These are phyloP conservation scores for Microstegium vimineum DNA, from an alignment of 176 grass and related monocot genomes.

Conservation along the genomic window DNA sequence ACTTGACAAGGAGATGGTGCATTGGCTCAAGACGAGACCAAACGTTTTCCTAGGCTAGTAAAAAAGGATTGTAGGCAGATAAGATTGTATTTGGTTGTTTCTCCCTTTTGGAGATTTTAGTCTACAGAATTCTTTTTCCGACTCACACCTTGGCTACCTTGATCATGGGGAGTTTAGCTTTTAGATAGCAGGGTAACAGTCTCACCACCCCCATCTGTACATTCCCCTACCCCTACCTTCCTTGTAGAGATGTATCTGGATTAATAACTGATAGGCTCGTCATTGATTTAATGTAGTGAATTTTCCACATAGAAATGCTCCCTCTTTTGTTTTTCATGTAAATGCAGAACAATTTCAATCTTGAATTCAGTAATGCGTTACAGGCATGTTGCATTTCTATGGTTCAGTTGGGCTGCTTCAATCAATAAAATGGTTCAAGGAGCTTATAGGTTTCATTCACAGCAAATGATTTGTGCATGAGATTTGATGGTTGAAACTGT, in stretches of 20 bases:
- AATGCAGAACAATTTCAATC: constrained; percentile 37
- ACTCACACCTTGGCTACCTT: constrained; percentile 53
- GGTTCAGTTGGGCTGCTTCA: not conserved
- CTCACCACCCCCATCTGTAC: constrained; percentile 53
- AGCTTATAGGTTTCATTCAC: not conserved
- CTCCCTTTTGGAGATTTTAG: constrained; percentile 43
- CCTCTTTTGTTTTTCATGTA: constrained; percentile 31
- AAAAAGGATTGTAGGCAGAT: constrained; percentile 43
- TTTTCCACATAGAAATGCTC: constrained; percentile 31
- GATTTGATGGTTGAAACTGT: not conserved
- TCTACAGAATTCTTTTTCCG: constrained; percentile 63
- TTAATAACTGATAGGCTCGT: constrained; percentile 55
- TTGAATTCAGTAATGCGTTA: constrained; percentile 20
- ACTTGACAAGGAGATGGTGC: constrained; percentile 94
- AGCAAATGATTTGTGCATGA: not conserved
- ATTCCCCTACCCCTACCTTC: constrained; percentile 21
- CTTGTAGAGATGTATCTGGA: constrained; percentile 63
- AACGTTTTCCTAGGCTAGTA: constrained; percentile 82
- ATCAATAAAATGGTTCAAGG: no score
- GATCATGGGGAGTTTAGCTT: constrained; percentile 48
- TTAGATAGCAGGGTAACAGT: constrained; percentile 54
- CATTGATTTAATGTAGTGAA: constrained; percentile 52
- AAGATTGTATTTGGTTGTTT: constrained; percentile 26
- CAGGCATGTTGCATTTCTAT: constrained; percentile 16
- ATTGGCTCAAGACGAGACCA: constrained; percentile 89